Evolutionary conservation across 1,284 basidiomycete genomes (phyloP).

Genomic region (Irpex sp.): DNA sequence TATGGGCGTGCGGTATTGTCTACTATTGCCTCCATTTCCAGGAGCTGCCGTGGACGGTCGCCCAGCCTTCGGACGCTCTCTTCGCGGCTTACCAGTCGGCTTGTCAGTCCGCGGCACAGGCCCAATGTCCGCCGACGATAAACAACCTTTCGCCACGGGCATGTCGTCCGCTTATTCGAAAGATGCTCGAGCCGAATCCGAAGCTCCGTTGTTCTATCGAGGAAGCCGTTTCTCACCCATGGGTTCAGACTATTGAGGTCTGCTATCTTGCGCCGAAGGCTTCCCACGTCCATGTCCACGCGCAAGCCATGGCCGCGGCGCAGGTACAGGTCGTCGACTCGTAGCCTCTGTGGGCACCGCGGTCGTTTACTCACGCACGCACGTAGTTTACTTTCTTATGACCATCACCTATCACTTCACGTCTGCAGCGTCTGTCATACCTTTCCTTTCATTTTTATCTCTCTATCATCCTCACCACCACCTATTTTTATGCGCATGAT

Average conservation of each 20-base stretch:
- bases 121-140: constrained; percentile 70
- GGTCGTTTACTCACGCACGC: background rate
- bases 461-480: background rate
- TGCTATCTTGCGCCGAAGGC: constrained; percentile 61
- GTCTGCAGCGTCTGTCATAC: constrained; percentile 10
- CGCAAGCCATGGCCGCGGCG: constrained; percentile 24
- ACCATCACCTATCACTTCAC: constrained; percentile 3
- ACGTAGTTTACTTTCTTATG: constrained; percentile 7
- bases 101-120: constrained; percentile 42
- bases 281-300: constrained; percentile 56
- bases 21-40: constrained; percentile 99
- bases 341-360: constrained; percentile 3
- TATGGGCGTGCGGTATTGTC: constrained; percentile 96
- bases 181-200: constrained; percentile 96
- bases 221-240: constrained; percentile 79
- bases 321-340: constrained; percentile 21
- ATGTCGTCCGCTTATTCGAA: constrained; percentile 82
- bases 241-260: constrained; percentile 79
- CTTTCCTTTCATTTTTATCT: constrained; percentile 7
- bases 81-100: constrained; percentile 83
- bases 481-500: constrained; percentile 4
- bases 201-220: constrained; percentile 79
- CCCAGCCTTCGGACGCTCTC: constrained; percentile 80
- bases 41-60: constrained; percentile 95
- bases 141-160: constrained; percentile 87